phyloP scores from a whole-genome alignment of 2,329 filamentous ascomycete genomes.

The Pseudogymnoascus sp. region DNA sequence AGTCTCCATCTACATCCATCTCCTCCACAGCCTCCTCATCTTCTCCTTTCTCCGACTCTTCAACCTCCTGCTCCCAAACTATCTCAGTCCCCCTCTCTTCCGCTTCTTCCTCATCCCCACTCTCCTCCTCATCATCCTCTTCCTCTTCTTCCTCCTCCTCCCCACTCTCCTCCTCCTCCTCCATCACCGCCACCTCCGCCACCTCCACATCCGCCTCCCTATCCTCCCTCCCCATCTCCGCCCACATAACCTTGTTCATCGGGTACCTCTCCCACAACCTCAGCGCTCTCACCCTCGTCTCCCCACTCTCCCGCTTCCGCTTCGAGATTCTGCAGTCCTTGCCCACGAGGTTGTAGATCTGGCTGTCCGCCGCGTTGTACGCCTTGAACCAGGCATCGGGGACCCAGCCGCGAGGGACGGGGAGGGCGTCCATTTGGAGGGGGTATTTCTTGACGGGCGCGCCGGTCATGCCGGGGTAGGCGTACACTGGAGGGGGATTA shows the following conservation, averaged over 20 bases:
- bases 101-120: background rate
- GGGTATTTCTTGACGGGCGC: background rate
- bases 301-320: background rate
- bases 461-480: background rate
- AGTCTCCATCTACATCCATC: background rate
- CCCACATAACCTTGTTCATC: background rate
- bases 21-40: background rate
- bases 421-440: constrained; percentile 4
- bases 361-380: constrained; percentile 1
- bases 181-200: background rate
- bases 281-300: constrained; percentile 4
- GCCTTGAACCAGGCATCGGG: background rate
- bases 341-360: background rate
- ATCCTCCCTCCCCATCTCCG: background rate
- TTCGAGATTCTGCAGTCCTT: background rate
- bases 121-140: background rate
- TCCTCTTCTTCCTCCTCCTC: background rate
- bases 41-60: background rate
- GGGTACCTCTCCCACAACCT: constrained; percentile 4
- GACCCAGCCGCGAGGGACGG: background rate
- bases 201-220: background rate
- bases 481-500: background rate
- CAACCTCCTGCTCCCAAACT: constrained; percentile 1
- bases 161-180: background rate
- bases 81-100: background rate